Base-by-base conservation (phyloP, 495 filamentous ascomycete genomes). In the Cenococcum geophilum region DNA sequence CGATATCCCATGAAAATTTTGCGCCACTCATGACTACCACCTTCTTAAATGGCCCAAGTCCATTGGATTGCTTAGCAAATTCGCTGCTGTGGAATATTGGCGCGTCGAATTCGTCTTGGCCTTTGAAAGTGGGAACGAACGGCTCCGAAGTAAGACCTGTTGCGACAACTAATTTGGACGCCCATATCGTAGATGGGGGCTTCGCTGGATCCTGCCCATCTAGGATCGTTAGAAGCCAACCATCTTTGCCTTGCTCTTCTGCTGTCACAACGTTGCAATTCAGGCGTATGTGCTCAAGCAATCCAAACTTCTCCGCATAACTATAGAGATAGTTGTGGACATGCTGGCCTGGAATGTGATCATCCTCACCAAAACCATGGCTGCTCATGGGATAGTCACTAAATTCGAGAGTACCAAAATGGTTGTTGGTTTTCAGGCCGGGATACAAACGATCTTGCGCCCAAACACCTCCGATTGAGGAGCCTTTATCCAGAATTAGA, bases 1-100 rank as follows among this genome's bases (percentile, higher is more conserved):
- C 89, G 1, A 83, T 82, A 76, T 95, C 91, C 78, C 82, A 91
- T 0, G 81, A 87, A 4, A 85, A 88, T 70, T 95, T 95, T 0
- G 81, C 83, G 9, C 81, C 85, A 14, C 89, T 88, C 51, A 89
- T 79, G 1, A 95, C 79, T 0, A 81, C 80, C 4, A 89, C 79
- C 62, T 71, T 79, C 55, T 51, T 66, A 42, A 58, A 58, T 1
- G 35, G 42, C 14, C 59, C 51, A 0, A 76, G 59, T 18, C 61
- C 67, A 9, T 71, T 61, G 21, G 76, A 74, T 43, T 79, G 61
- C 25, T 76, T 67, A 1, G 75, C 71, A 20, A 88, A 79, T 58
- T 89, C 78, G 51, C 75, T 79, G 36, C 76, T 79, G 68, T 91
- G 88, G 61, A 89, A 81, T 5, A 92, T 62, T 3, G 84, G 83